Percentiles rank a stretch among this genome's conserved stretches.
Evolutionary conservation across 2,329 filamentous ascomycete species (phyloP).

Genomic region (Hirsutella thompsonii): DNA sequence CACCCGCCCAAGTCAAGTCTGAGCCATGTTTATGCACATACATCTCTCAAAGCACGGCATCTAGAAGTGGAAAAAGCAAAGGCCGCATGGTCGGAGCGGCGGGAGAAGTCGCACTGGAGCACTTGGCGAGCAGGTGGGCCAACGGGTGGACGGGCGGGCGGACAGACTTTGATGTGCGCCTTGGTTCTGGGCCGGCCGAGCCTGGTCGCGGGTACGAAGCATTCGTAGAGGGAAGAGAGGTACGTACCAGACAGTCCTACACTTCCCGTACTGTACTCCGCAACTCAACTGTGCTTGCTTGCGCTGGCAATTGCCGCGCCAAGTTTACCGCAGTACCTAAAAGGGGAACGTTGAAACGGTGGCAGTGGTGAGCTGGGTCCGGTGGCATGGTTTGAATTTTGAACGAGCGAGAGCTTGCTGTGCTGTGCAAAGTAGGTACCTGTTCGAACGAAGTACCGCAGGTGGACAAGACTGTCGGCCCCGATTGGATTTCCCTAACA

Average conservation of each 20-base stretch:
- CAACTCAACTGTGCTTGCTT: too few relatives aligned
- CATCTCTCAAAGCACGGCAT: slow-evolving; percentile 1
- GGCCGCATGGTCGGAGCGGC: not conserved
- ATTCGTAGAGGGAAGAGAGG: not conserved
- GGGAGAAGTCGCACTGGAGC: not conserved
- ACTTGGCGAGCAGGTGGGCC: not conserved
- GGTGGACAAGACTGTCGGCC: too few relatives aligned
- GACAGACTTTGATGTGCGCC: not conserved
- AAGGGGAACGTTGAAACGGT: slow-evolving; percentile 1
- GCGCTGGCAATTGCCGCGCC: slow-evolving; percentile 1
- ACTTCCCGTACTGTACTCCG: too few relatives aligned
- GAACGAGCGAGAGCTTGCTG: too few relatives aligned
- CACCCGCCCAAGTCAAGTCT: too few relatives aligned
- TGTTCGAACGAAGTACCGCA: too few relatives aligned
- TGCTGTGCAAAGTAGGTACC: too few relatives aligned
- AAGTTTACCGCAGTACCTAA: not conserved
- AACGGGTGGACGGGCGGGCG: not conserved
- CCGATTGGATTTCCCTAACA: not conserved
- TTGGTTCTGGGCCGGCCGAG: not conserved
- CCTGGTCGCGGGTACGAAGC: not conserved
- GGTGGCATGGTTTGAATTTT: not conserved
- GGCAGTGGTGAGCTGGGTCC: slow-evolving; percentile 1
- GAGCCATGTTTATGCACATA: not conserved
- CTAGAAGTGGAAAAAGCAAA: not conserved
- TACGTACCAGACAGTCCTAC: too few relatives aligned